phyloP scores from a whole-genome alignment of 2,329 filamentous ascomycete genomes.

The Verticillium klebahnii region DNA sequence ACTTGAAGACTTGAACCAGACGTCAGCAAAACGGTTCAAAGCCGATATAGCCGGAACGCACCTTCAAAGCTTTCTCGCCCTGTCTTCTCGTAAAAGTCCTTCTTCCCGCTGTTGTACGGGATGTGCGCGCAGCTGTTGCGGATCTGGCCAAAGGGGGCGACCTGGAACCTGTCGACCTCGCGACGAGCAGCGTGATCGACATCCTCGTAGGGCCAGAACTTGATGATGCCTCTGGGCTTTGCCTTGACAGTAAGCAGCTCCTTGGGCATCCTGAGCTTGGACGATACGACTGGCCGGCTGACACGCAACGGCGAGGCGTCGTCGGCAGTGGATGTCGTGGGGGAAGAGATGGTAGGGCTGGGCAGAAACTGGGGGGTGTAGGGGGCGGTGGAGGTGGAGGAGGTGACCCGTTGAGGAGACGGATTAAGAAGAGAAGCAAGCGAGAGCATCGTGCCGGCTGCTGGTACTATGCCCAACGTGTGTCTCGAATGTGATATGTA shows the following conservation, averaged over 20 bases:
- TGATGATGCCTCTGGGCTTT: slow-evolving; percentile 60
- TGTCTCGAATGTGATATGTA: slow-evolving; percentile 12
- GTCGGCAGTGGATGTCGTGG: slow-evolving; percentile 26
- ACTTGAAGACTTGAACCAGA: slow-evolving; percentile 65
- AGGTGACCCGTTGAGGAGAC: slow-evolving; percentile 34
- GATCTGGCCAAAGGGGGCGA: slow-evolving; percentile 63
- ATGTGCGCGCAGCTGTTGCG: slow-evolving; percentile 66
- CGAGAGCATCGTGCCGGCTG: slow-evolving; percentile 52
- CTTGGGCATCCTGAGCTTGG: slow-evolving; percentile 59
- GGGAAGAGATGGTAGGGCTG: slow-evolving; percentile 33
- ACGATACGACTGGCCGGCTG: slow-evolving; percentile 26
- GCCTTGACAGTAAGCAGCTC: slow-evolving; percentile 61
- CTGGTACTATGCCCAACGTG: slow-evolving; percentile 13
- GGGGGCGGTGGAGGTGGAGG: slow-evolving; percentile 13
- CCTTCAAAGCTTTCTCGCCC: slow-evolving; percentile 86
- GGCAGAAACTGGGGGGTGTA: slow-evolving; percentile 33
- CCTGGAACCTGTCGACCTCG: slow-evolving; percentile 58
- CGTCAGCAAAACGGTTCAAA: neutral
- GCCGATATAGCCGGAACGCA: slow-evolving; percentile 29
- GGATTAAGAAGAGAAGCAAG: slow-evolving; percentile 65
- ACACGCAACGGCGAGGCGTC: slow-evolving; percentile 19
- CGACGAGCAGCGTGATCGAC: slow-evolving; percentile 51
- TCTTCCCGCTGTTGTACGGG: slow-evolving; percentile 93
- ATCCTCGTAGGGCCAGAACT: slow-evolving; percentile 70
- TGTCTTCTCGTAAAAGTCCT: slow-evolving; percentile 80